Conservation (phyloP, 1,139 yeast genomes). For the Yamadazyma trypodendri region DNA sequence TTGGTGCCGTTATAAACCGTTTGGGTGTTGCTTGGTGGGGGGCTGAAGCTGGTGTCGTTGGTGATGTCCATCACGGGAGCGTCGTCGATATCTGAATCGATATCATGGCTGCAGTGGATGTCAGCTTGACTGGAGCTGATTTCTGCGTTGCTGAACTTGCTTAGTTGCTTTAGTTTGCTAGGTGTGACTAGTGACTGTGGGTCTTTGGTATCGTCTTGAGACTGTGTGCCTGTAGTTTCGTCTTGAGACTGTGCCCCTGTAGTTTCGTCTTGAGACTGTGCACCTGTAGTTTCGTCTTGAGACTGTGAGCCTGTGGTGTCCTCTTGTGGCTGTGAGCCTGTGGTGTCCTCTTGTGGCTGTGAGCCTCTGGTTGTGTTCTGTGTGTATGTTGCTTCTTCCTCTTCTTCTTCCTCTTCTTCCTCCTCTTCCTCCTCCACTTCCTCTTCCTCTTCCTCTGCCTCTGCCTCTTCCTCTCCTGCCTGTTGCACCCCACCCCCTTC, state of each 20-base stretch:
- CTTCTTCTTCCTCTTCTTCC: not conserved
- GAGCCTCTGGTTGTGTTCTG: not conserved
- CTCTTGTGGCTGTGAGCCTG: too few species aligned
- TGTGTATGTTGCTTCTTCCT: conserved; percentile 5
- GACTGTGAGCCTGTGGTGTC: too few species aligned
- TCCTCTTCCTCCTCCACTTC: conserved; percentile 4
- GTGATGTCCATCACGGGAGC: not conserved
- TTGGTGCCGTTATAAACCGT: conserved; percentile 10
- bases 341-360: conserved; percentile 1
- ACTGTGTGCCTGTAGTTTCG: too few species aligned
- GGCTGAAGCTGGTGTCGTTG: not conserved
- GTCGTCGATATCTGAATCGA: not conserved
- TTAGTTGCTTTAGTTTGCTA: not conserved
- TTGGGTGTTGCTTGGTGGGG: not conserved
- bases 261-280: too few species aligned
- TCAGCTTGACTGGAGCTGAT: not conserved
- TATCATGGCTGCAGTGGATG: not conserved
- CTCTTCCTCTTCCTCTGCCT: conserved; percentile 4
- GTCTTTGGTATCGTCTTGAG: too few species aligned
- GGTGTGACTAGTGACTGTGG: not conserved
- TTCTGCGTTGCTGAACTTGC: not conserved
- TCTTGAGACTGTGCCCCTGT: too few species aligned
- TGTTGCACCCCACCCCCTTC: not conserved
- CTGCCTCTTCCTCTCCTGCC: conserved; percentile 4
- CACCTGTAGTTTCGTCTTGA: too few species aligned